Percentiles rank a stretch among this genome's conserved stretches.
phyloP scores from a whole-genome alignment of 2,329 filamentous ascomycete genomes.

The Neonectria hederae region DNA sequence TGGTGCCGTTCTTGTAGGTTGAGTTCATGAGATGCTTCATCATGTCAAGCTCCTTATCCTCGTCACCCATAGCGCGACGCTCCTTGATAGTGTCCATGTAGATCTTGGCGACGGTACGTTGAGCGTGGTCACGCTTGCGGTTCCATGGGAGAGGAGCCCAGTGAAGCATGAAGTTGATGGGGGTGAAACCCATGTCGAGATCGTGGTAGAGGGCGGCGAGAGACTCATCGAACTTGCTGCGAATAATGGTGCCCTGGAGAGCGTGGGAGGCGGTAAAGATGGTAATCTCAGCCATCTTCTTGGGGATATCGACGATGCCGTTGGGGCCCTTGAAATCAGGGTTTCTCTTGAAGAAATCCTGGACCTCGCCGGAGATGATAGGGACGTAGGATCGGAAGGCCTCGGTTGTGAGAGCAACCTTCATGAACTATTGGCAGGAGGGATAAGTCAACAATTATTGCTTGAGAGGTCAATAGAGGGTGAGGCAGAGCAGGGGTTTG shows the following conservation, averaged over 20 bases:
- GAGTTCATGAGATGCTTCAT: slow-evolving; percentile 91
- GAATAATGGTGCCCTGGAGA: slow-evolving; percentile 85
- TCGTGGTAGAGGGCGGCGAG: slow-evolving; percentile 88
- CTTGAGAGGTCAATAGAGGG: background rate
- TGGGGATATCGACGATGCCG: slow-evolving; percentile 76
- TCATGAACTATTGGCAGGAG: slow-evolving; percentile 72
- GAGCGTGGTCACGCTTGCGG: slow-evolving; percentile 80
- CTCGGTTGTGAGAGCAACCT: slow-evolving; percentile 79
- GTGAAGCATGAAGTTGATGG: slow-evolving; percentile 89
- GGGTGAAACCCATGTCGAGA: slow-evolving; percentile 88
- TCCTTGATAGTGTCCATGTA: slow-evolving; percentile 85
- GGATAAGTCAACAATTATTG: slow-evolving; percentile 27
- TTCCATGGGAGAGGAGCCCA: slow-evolving; percentile 93
- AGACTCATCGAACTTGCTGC: slow-evolving; percentile 79
- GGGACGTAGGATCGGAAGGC: slow-evolving; percentile 80
- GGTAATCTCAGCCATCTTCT: slow-evolving; percentile 84
- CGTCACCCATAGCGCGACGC: slow-evolving; percentile 64
- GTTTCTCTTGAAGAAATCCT: slow-evolving; percentile 75
- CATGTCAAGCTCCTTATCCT: slow-evolving; percentile 74
- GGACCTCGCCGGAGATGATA: slow-evolving; percentile 79
- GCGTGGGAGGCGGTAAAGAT: slow-evolving; percentile 90
- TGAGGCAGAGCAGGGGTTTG: background rate
- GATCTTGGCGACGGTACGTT: slow-evolving; percentile 80
- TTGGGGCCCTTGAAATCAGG: slow-evolving; percentile 72
- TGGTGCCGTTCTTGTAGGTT: slow-evolving; percentile 82